These are phyloP conservation scores for Candolleomyces eurysporus DNA, from an alignment of 768 basidiomycete genomes.

Conservation along the genomic window DNA sequence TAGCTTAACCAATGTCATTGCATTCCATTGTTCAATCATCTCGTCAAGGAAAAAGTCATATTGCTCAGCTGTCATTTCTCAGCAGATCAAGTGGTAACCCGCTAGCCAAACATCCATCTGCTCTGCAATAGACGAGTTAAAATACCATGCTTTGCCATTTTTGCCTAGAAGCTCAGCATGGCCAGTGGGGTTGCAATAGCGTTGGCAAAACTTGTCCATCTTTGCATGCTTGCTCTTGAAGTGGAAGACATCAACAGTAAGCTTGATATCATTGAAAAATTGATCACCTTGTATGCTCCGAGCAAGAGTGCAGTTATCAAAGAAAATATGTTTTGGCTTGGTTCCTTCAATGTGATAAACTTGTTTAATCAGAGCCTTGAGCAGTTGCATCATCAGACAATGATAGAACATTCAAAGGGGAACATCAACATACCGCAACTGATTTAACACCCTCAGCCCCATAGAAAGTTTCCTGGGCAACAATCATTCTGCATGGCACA, in stretches of 20 bases:
- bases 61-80: background rate
- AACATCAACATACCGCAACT: slow-evolving; percentile 18
- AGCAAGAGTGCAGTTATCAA: slow-evolving; percentile 20
- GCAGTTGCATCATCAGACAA: slow-evolving; percentile 7
- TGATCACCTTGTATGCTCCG: slow-evolving; percentile 12
- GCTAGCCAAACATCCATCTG: slow-evolving; percentile 3
- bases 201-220: slow-evolving; percentile 18
- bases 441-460: slow-evolving; percentile 21
- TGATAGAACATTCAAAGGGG: slow-evolving; percentile 3
- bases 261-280: slow-evolving; percentile 10
- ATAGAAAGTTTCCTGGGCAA: slow-evolving; percentile 23
- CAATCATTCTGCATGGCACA: slow-evolving; percentile 22
- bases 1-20: no score
- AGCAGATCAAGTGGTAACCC: background rate
- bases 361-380: slow-evolving; percentile 5
- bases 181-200: slow-evolving; percentile 19
- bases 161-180: slow-evolving; percentile 12
- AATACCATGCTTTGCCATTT: background rate
- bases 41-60: slow-evolving; percentile 5
- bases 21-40: background rate
- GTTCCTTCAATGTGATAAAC: slow-evolving; percentile 10
- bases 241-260: slow-evolving; percentile 25
- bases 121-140: slow-evolving; percentile 2
- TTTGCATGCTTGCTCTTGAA: slow-evolving; percentile 25
- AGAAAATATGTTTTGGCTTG: slow-evolving; percentile 16